phyloP scores from a whole-genome alignment of 805 yeast genomes.

The Yamadazyma insecticola region DNA sequence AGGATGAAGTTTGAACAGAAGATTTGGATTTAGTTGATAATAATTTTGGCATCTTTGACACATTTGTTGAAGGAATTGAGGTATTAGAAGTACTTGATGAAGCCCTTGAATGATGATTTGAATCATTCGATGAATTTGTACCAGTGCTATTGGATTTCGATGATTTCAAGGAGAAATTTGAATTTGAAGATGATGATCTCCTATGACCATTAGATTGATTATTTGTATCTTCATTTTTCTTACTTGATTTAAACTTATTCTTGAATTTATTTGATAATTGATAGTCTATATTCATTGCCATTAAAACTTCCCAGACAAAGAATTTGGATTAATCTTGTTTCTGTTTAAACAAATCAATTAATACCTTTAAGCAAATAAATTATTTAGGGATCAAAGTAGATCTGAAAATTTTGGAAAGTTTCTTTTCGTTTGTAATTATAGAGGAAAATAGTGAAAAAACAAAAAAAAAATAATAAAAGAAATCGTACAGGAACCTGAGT shows the following conservation, averaged over 20 bases:
- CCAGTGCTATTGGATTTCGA: constrained; percentile 1
- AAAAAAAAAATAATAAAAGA: too few species aligned
- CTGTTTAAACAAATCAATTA: too few species aligned
- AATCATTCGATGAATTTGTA: neutral
- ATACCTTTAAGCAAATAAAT: too few species aligned
- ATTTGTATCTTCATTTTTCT: neutral
- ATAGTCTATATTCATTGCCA: constrained; percentile 6
- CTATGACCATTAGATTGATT: constrained; percentile 5
- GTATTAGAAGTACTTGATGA: constrained; percentile 9
- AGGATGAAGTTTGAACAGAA: neutral
- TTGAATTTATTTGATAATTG: constrained; percentile 6
- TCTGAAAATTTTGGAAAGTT: too few species aligned
- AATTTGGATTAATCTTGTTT: too few species aligned
- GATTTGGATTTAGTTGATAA: neutral
- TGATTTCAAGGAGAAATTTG: constrained; percentile 8
- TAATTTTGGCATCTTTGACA: constrained; percentile 1
- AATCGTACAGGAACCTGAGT: too few species aligned
- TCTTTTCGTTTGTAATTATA: too few species aligned
- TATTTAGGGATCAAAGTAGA: too few species aligned
- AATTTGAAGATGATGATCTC: constrained; percentile 6
- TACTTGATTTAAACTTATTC: constrained; percentile 3
- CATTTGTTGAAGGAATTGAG: constrained; percentile 7
- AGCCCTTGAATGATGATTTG: constrained; percentile 8
- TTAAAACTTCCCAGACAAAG: too few species aligned
- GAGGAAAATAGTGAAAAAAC: too few species aligned